These are phyloP conservation scores for Phytophthora palmivora DNA, from an alignment of 352 stramenopile genomes.

Conservation along the genomic window DNA sequence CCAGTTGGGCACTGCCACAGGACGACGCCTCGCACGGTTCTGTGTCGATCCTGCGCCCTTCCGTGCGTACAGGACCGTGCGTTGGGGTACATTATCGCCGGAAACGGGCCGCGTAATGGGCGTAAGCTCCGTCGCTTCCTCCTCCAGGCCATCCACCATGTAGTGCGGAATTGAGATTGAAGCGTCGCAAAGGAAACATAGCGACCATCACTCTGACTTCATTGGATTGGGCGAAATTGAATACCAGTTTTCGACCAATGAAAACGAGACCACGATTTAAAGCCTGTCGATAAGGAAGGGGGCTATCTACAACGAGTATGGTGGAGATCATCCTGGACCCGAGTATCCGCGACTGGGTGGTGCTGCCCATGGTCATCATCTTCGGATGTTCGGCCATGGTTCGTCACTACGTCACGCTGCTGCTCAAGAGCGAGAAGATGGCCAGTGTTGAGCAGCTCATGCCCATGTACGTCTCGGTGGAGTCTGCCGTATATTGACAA, in stretches of 20 bases:
- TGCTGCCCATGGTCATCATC: conserved; percentile 98
- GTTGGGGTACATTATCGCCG: conserved; percentile 20
- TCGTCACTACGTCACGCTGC: conserved; percentile 86
- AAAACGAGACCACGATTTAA: not conserved
- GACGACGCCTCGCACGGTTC: conserved; percentile 24
- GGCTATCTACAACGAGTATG: conserved; percentile 39
- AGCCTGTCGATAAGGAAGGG: conserved; percentile 1
- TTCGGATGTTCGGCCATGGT: conserved; percentile 88
- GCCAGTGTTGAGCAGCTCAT: conserved; percentile 75
- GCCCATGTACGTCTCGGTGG: conserved; percentile 59
- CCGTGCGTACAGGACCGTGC: conserved; percentile 46
- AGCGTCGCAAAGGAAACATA: conserved; percentile 8
- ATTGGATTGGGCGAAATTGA: conserved; percentile 5
- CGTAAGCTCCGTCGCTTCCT: conserved; percentile 3
- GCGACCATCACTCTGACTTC: conserved; percentile 11
- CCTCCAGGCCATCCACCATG: conserved; percentile 20
- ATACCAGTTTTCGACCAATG: conserved; percentile 10
- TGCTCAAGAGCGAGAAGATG: conserved; percentile 88
- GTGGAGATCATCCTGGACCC: conserved; percentile 93
- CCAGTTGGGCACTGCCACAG: conserved; percentile 52
- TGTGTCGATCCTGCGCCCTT: conserved; percentile 7
- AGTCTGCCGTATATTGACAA: conserved; percentile 1
- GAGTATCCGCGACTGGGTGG: conserved; percentile 96
- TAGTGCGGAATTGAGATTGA: conserved; percentile 12
- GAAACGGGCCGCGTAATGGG: not conserved